phyloP scores from a whole-genome alignment of 352 stramenopile species.

The Salisapilia sapeloensis region DNA sequence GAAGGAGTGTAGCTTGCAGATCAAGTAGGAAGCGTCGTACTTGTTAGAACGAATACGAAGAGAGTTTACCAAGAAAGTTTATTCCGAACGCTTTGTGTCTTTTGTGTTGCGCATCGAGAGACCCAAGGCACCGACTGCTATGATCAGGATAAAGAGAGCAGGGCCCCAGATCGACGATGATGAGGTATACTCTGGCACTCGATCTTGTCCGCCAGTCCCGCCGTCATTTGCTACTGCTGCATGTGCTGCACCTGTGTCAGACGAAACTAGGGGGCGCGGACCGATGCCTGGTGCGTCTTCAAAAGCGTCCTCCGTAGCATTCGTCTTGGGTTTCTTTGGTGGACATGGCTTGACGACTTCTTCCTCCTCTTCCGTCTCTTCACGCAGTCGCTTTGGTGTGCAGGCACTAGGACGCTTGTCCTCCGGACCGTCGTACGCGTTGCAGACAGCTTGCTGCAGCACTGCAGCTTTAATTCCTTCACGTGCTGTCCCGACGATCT shows the following conservation, averaged over 20 bases:
- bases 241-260: constrained; percentile 1
- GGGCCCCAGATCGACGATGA: too few species aligned
- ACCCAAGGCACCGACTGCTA: too few species aligned
- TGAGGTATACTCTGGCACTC: constrained; percentile 11
- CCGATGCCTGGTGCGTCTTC: constrained; percentile 49
- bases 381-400: constrained; percentile 38
- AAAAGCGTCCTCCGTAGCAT: constrained; percentile 12
- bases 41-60: constrained; percentile 12
- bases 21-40: neutral
- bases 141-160: too few species aligned
- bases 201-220: constrained; percentile 5
- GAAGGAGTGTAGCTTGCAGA: constrained; percentile 8
- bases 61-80: too few species aligned
- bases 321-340: constrained; percentile 34
- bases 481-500: constrained; percentile 27
- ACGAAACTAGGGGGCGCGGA: constrained; percentile 9
- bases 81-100: too few species aligned
- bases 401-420: constrained; percentile 22
- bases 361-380: constrained; percentile 10
- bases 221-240: constrained; percentile 1
- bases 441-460: constrained; percentile 45
- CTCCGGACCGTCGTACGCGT: constrained; percentile 33
- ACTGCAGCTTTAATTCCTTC: constrained; percentile 52
- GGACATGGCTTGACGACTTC: constrained; percentile 44
- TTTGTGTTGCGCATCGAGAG: too few species aligned